Percentiles rank a stretch among this genome's conserved stretches.
These are phyloP conservation scores for Wallacemonas sp. DNA, from an alignment of 208 protist genomes.

Conservation along the genomic window DNA sequence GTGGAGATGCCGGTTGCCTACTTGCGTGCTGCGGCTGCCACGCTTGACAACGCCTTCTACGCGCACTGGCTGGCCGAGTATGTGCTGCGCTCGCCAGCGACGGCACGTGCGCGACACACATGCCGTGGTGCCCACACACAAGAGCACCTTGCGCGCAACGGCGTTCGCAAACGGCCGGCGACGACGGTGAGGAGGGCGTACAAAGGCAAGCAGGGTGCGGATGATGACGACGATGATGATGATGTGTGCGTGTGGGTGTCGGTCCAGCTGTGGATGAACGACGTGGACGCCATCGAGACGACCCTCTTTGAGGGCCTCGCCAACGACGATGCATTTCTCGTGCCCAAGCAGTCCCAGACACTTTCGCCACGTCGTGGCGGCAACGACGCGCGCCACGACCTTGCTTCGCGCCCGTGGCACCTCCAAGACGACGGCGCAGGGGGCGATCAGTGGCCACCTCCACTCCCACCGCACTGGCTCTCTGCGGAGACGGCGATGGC, in stretches of 20 bases:
- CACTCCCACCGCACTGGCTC: background rate
- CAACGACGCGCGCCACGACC: background rate
- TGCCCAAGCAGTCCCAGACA: background rate
- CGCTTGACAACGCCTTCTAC: constrained; percentile 31
- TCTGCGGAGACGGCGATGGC: background rate
- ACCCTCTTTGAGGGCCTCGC: constrained; percentile 9
- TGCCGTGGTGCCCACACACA: background rate
- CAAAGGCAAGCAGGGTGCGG: too few relatives aligned
- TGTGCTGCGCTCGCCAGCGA: constrained; percentile 12
- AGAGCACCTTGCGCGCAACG: background rate
- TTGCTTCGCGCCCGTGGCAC: too few relatives aligned
- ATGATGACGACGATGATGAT: background rate
- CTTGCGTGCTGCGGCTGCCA: constrained; percentile 30
- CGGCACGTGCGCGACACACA: background rate
- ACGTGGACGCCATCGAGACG: constrained; percentile 28
- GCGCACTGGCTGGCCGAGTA: constrained; percentile 31
- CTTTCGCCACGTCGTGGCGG: too few relatives aligned
- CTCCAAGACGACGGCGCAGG: too few relatives aligned
- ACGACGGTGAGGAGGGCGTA: too few relatives aligned
- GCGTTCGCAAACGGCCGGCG: too few relatives aligned
- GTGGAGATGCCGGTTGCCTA: constrained; percentile 37
- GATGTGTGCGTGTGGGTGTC: constrained; percentile 33
- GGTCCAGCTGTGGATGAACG: constrained; percentile 45
- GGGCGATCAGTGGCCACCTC: background rate
- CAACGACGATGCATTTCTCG: background rate